Evolutionary conservation across 2,329 filamentous ascomycete genomes (phyloP), one percentile per base, ranked within the genome.

Genomic region (Fusarium papillatum): DNA sequence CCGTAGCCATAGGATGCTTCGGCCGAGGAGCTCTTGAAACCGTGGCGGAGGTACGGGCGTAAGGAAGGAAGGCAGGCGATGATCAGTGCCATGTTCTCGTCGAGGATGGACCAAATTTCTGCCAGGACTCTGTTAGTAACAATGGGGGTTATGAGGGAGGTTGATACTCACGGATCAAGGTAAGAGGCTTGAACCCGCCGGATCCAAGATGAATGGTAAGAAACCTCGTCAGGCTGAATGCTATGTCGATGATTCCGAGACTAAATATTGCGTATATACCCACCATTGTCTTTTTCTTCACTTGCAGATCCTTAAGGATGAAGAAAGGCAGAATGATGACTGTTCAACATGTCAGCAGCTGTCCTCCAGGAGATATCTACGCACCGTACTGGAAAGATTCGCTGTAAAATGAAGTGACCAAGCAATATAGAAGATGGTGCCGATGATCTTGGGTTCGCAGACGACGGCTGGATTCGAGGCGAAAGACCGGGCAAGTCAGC

Each of bases 211-310:
- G 64, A 3, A 79, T 63, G 6, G 66, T 70, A 4, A 79, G 26
- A n/a, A 75, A 79, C 4, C 77, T 75, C 4, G 78, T 65, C 5
- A 79, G 17, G 1, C 75, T 73, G 19, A 79, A 76, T 4, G 76
- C 64, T 10, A 79, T 76, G 4, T 79, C 76, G 16, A 79, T 55
- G 1, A 78, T 19, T 0, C 77, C 77, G 0, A 79, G 65, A 1
- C 78, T 66, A 17, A 78, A 78, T n/a, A 76, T 68, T 8, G 61
- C 64, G 10, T 70, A 77, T 19, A 78, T 57, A 13, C 76, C 65
- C 2, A 77, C 19, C 16, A 76, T 76, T 2, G 76, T 60, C 9
- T 57, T 55, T 22, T 10, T 63, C 2, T 64, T 69, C 68, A 78
- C 68, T 4, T 77, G 70, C 16, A 78, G 53, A 3, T 77, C 71